Conservation (phyloP, 805 yeast species). For the Kodamaea hsintzibuensis region DNA sequence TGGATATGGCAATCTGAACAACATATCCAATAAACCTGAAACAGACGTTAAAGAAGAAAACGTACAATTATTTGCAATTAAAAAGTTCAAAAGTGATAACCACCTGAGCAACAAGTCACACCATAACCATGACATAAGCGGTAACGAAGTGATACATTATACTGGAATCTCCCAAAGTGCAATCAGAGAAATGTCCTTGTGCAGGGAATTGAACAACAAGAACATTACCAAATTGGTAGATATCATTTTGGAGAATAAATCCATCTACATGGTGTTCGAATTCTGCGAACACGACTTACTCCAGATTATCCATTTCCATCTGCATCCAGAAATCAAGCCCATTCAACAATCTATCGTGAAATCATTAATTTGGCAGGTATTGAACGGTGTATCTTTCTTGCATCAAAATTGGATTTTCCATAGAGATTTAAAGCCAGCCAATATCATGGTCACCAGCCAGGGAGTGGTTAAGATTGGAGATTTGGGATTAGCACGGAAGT, state of each 20-base stretch:
- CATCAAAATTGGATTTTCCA: constrained; percentile 97
- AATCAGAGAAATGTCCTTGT: constrained; percentile 92
- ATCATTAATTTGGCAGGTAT: constrained; percentile 87
- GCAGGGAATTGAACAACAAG: constrained; percentile 79
- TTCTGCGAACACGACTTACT: constrained; percentile 94
- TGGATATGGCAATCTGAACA: not conserved
- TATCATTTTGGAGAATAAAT: constrained; percentile 81
- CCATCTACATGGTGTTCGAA: constrained; percentile 93
- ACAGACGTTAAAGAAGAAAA: constrained; percentile 8
- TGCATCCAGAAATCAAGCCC: constrained; percentile 79
- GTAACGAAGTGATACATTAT: constrained; percentile 83
- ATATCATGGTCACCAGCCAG: constrained; percentile 87
- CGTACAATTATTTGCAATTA: constrained; percentile 70
- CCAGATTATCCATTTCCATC: constrained; percentile 91
- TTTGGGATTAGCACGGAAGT: constrained; percentile 85
- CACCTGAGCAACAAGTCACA: constrained; percentile 34
- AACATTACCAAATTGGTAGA: constrained; percentile 82
- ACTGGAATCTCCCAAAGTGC: constrained; percentile 97
- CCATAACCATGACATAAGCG: constrained; percentile 51
- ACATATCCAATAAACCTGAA: not conserved
- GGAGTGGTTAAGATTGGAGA: constrained; percentile 97
- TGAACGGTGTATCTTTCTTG: constrained; percentile 85
- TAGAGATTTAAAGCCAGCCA: constrained; percentile 95
- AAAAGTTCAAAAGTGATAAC: constrained; percentile 88
- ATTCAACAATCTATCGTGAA: constrained; percentile 80